phyloP scores from a whole-genome alignment of 148 eudicot genomes.

The Rhododendron vialii region DNA sequence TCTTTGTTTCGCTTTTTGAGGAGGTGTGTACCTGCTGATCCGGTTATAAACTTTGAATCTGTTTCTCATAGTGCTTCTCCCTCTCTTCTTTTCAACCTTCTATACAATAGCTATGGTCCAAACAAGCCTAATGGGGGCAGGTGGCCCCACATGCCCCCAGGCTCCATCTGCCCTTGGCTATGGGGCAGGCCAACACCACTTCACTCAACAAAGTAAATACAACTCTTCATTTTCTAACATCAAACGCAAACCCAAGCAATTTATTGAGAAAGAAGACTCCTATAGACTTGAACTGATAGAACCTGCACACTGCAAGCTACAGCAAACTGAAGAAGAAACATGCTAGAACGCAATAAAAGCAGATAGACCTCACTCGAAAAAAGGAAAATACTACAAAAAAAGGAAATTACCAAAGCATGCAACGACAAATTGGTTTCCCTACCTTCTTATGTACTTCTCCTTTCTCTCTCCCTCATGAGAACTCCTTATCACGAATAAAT shows the following conservation, averaged over 20 bases:
- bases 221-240: not conserved
- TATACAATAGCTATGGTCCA: not conserved
- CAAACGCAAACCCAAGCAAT: not conserved
- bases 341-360: not conserved
- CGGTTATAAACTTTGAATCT: not conserved
- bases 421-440: not conserved
- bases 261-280: not conserved
- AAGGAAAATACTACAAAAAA: not conserved
- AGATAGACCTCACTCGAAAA: not conserved
- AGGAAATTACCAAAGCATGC: not conserved
- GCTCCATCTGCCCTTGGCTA: not conserved
- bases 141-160: not conserved
- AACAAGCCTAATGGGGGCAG: not conserved
- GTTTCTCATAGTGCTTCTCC: not conserved
- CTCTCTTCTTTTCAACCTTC: no score
- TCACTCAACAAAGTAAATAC: not conserved
- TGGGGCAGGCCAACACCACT: not conserved
- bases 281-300: not conserved
- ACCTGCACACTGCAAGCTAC: not conserved
- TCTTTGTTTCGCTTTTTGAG: not conserved
- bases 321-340: not conserved
- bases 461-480: not conserved
- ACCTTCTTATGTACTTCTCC: not conserved
- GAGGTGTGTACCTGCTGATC: not conserved
- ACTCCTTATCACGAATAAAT: not conserved